Evolutionary conservation across 352 stramenopile genomes (phyloP).

Genomic region (Chrysophaeum taylorii): DNA sequence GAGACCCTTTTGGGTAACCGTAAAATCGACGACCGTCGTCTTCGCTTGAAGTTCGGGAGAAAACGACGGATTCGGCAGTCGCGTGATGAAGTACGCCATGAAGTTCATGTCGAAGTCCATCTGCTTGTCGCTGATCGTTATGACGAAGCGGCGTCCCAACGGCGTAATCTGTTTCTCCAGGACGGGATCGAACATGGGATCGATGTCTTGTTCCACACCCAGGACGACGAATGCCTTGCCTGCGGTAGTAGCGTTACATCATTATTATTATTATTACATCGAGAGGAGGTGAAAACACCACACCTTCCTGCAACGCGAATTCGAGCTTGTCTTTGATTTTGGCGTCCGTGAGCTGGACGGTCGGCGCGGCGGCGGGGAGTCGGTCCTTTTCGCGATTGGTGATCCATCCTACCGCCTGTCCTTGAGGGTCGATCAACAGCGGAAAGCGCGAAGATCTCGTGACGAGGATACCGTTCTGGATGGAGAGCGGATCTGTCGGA

Average conservation of each 20-base stretch:
- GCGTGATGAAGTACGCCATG: conserved; percentile 95
- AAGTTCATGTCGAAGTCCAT: conserved; percentile 96
- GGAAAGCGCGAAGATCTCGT: conserved; percentile 88
- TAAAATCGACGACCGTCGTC: conserved; percentile 97
- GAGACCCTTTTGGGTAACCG: conserved; percentile 86
- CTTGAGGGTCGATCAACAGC: conserved; percentile 91
- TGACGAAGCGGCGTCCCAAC: conserved; percentile 88
- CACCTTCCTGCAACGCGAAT: conserved; percentile 93
- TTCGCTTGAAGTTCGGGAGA: conserved; percentile 93
- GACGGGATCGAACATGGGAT: conserved; percentile 94
- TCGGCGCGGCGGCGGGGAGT: conserved; percentile 81
- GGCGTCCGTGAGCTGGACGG: conserved; percentile 74
- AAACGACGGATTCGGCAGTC: conserved; percentile 93
- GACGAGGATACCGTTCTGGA: conserved; percentile 97
- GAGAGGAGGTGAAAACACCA: conserved; percentile 72
- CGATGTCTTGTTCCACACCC: conserved; percentile 93
- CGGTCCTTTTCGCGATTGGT: conserved; percentile 82
- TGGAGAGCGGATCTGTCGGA: conserved; percentile 88
- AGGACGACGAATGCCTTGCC: conserved; percentile 78
- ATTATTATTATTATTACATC: too few relatives aligned
- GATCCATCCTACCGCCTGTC: conserved; percentile 93
- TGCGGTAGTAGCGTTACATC: too few relatives aligned
- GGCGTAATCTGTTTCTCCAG: conserved; percentile 90
- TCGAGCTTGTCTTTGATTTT: conserved; percentile 96
- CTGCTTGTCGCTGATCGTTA: conserved; percentile 96